These are phyloP conservation scores for Hypoxylon sp. DNA, from an alignment of 2,329 filamentous ascomycete genomes.

Conservation along the genomic window DNA sequence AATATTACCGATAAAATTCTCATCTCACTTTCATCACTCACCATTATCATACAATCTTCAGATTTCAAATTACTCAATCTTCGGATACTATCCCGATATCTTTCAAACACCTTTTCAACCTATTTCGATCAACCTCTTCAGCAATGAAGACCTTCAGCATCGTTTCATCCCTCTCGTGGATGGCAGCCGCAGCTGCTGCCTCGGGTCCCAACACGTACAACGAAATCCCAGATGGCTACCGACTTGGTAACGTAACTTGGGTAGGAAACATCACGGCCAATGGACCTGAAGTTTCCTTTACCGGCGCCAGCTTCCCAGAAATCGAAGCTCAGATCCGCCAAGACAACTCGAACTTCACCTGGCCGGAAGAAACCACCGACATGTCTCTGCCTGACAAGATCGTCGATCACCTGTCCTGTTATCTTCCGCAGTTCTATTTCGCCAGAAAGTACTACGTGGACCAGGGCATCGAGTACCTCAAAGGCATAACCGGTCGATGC, in stretches of 20 bases:
- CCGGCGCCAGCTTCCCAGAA: conserved; percentile 20
- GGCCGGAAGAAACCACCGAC: conserved; percentile 1
- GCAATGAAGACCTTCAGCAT: conserved; percentile 14
- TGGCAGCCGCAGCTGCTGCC: not conserved
- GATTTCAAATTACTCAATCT: not conserved
- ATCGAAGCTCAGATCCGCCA: conserved; percentile 28
- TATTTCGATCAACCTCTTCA: not conserved
- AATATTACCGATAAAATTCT: not conserved
- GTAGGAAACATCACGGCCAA: conserved; percentile 20
- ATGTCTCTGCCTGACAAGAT: not conserved
- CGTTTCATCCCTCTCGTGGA: conserved; percentile 5
- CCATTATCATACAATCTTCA: too few species aligned
- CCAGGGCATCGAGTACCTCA: conserved; percentile 32
- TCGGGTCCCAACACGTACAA: not conserved
- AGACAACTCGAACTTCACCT: conserved; percentile 21
- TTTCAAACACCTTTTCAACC: not conserved
- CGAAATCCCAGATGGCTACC: conserved; percentile 18
- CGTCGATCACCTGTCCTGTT: conserved; percentile 3
- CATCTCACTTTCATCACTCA: not conserved
- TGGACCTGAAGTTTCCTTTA: conserved; percentile 22
- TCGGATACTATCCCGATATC: not conserved
- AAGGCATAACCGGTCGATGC: conserved; percentile 12
- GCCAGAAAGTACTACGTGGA: conserved; percentile 25
- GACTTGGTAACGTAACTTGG: conserved; percentile 27
- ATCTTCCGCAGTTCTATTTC: conserved; percentile 27